These are phyloP conservation scores for Rhododendron mucronatum DNA, from an alignment of 148 eudicot genomes.

Conservation along the genomic window DNA sequence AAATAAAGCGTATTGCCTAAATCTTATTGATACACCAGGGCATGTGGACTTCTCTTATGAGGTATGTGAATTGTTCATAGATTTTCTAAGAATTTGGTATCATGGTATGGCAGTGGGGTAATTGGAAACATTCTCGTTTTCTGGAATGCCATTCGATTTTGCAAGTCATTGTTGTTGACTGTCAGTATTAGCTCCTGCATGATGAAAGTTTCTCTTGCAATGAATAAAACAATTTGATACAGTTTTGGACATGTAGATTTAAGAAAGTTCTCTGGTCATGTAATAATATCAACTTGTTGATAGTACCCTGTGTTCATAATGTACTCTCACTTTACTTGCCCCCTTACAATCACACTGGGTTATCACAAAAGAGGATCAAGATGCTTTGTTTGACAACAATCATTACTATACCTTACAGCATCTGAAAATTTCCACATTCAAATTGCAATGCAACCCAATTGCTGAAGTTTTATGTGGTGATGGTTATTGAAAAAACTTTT, in stretches of 20 bases:
- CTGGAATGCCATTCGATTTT: background rate
- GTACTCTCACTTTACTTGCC: background rate
- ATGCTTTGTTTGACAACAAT: background rate
- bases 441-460: background rate
- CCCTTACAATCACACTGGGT: background rate
- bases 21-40: conserved; percentile 98
- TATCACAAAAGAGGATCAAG: background rate
- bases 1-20: conserved; percentile 78
- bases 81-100: background rate
- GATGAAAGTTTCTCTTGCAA: background rate
- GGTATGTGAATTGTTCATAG: conserved; percentile 34
- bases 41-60: conserved; percentile 99
- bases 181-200: background rate
- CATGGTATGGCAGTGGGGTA: background rate
- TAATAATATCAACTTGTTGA: background rate
- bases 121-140: background rate
- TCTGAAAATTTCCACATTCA: background rate
- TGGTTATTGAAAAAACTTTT: background rate
- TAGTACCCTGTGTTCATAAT: background rate
- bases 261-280: background rate
- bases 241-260: background rate
- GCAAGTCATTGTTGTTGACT: background rate
- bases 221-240: background rate
- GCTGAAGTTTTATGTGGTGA: background rate
- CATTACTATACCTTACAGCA: background rate